Conservation (phyloP, 495 filamentous ascomycete species). For the Xylaria telfairii region DNA sequence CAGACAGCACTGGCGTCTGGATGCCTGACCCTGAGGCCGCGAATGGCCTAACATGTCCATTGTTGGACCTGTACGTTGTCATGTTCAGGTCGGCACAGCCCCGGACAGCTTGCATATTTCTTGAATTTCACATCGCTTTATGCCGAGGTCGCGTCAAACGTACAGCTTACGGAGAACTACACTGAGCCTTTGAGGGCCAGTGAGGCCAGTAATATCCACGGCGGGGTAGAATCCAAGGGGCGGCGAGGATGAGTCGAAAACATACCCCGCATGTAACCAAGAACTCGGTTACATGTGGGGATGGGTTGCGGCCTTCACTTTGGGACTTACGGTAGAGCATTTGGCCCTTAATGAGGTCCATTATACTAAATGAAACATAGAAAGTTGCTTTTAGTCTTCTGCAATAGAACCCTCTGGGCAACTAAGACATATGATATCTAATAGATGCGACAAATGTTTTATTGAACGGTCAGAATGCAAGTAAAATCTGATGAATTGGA, state of each 20-base stretch:
- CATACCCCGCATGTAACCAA: conserved; percentile 13
- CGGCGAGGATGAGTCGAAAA: not conserved
- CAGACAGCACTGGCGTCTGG: not conserved
- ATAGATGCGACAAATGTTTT: not conserved
- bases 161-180: conserved; percentile 11
- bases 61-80: conserved; percentile 6
- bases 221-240: not conserved
- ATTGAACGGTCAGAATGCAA: not conserved
- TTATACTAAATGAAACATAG: not conserved
- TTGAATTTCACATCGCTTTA: not conserved
- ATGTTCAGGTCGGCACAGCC: not conserved
- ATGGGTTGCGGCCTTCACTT: not conserved
- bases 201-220: not conserved
- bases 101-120: not conserved
- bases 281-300: not conserved
- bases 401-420: not conserved
- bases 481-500: not conserved
- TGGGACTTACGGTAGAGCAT: not conserved
- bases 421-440: not conserved
- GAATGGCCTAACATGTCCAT: not conserved
- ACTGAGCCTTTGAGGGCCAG: not conserved
- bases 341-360: not conserved
- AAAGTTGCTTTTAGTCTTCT: not conserved
- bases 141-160: not conserved
- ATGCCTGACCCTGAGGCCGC: conserved; percentile 1